A percentile compares a stretch with the other conserved stretches of the same genome.
phyloP scores from a whole-genome alignment of 768 basidiomycete genomes.

The Botryobasidium botryosum region DNA sequence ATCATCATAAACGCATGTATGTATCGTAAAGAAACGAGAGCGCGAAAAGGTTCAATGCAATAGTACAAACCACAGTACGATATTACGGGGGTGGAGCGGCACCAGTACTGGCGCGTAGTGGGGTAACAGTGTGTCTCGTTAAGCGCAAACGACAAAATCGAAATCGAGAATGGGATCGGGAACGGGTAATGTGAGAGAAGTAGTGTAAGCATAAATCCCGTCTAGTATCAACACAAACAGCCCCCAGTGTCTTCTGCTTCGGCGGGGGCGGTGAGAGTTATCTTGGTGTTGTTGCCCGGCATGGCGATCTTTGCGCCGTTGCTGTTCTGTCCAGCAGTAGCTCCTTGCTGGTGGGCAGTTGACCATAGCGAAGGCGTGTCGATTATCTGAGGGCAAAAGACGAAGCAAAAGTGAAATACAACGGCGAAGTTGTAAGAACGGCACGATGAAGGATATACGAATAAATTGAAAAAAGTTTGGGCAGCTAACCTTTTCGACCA shows the following conservation, averaged over 20 bases:
- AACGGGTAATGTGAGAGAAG: too few relatives aligned
- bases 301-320: not conserved
- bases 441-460: not conserved
- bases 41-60: not conserved
- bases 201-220: not conserved
- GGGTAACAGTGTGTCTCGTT: too few relatives aligned
- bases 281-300: conserved; percentile 3
- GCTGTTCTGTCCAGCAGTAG: too few relatives aligned
- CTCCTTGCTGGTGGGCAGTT: not conserved
- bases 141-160: too few relatives aligned
- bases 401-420: not conserved
- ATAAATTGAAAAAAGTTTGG: not conserved
- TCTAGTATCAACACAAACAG: not conserved
- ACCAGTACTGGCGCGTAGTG: too few relatives aligned
- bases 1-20: not conserved
- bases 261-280: not conserved
- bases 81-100: too few relatives aligned
- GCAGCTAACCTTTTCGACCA: conserved; percentile 52
- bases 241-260: not conserved
- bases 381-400: conserved; percentile 23
- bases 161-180: too few relatives aligned
- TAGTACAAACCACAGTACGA: not conserved
- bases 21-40: not conserved
- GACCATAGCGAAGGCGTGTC: conserved; percentile 70
- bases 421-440: not conserved